Evolutionary conservation across 2,329 filamentous ascomycete genomes (phyloP).

Genomic region (Pseudogymnoascus destructans): DNA sequence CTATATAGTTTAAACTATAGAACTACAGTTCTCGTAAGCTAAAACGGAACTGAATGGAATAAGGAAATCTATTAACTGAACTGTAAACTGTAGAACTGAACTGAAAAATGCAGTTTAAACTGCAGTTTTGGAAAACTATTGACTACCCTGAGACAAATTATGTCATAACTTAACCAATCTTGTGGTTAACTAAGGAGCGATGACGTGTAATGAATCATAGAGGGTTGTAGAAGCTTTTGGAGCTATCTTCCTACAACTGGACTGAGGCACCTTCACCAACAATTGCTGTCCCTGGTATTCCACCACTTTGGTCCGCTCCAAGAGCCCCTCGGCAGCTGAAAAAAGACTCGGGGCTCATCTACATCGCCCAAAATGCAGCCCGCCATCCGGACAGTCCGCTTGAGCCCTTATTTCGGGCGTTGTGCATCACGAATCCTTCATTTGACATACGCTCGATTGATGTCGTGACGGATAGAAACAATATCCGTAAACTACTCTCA

Average conservation of each 20-base stretch:
- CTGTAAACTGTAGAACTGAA: too few relatives aligned
- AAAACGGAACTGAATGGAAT: too few relatives aligned
- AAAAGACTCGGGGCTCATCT: constrained; percentile 31
- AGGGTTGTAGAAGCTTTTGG: too few relatives aligned
- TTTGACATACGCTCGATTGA: constrained; percentile 15
- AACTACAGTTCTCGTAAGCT: too few relatives aligned
- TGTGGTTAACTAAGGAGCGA: too few relatives aligned
- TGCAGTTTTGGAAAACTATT: too few relatives aligned
- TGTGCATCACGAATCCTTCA: constrained; percentile 29
- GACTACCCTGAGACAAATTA: too few relatives aligned
- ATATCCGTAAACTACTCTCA: constrained; percentile 35
- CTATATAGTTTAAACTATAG: too few relatives aligned
- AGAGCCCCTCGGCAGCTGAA: constrained; percentile 18
- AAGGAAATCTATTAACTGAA: too few relatives aligned
- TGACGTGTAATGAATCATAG: too few relatives aligned
- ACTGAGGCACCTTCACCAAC: constrained; percentile 30
- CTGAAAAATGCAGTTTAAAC: too few relatives aligned
- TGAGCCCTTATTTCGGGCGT: constrained; percentile 34
- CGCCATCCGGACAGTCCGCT: constrained; percentile 32
- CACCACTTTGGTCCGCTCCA: constrained; percentile 29
- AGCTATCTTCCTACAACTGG: constrained; percentile 42
- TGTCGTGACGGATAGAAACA: constrained; percentile 37
- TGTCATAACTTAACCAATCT: too few relatives aligned
- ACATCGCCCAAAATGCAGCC: constrained; percentile 34
- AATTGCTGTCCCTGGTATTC: constrained; percentile 34